A percentile compares a stretch with the other conserved stretches of the same genome.
These are phyloP conservation scores for Fusarium bulbicola DNA, from an alignment of 2,329 filamentous ascomycete genomes.

Conservation along the genomic window DNA sequence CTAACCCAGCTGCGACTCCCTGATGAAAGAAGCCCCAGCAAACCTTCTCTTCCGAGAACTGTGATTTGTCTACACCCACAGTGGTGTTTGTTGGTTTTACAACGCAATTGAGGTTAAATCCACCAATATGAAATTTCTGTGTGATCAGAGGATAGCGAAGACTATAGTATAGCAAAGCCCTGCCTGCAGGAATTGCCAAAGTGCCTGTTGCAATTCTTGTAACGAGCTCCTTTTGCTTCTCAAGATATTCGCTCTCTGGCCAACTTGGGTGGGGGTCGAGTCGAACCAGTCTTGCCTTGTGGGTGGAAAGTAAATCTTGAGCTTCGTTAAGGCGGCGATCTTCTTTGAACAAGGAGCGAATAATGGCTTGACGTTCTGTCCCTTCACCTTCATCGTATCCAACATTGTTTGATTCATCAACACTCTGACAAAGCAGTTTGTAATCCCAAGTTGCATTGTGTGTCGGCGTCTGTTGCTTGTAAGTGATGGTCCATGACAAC, in stretches of 20 bases:
- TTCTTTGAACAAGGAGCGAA: constrained; percentile 87
- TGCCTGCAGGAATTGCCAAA: constrained; percentile 86
- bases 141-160: constrained; percentile 89
- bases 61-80: constrained; percentile 87
- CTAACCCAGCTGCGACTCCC: constrained; percentile 89
- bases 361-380: constrained; percentile 83
- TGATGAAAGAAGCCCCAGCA: constrained; percentile 99
- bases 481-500: constrained; percentile 25
- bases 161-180: constrained; percentile 88
- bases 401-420: constrained; percentile 67
- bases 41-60: constrained; percentile 94
- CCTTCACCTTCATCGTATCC: constrained; percentile 83
- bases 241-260: constrained; percentile 87
- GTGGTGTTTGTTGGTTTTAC: constrained; percentile 93
- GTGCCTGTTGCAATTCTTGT: constrained; percentile 88
- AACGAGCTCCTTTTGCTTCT: constrained; percentile 91
- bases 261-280: constrained; percentile 78
- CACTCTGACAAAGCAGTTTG: constrained; percentile 76
- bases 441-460: constrained; percentile 78
- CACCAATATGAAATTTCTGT: constrained; percentile 87
- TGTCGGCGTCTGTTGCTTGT: constrained; percentile 60
- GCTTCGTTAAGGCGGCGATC: constrained; percentile 91
- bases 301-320: constrained; percentile 83
- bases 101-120: constrained; percentile 90
- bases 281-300: constrained; percentile 80